Base-by-base conservation (phyloP, 202 grass and related monocot genomes). In the Panicum virgatum region DNA sequence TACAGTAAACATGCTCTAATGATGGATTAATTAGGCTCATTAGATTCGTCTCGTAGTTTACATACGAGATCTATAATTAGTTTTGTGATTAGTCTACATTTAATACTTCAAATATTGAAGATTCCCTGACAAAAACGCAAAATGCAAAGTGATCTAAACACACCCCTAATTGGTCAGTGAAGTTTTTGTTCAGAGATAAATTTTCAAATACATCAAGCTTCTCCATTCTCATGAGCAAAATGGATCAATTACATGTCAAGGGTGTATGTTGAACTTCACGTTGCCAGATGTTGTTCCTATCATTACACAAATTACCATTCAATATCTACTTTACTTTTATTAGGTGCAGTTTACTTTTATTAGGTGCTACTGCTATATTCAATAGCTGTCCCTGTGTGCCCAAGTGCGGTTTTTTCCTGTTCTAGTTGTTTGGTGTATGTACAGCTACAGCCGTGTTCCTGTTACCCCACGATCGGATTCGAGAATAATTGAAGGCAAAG, bases 91-190 rank as follows among this genome's bases (percentile, higher is more conserved):
- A n/a, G n/a, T n/a, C n/a, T n/a, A n/a, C n/a, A n/a, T n/a, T n/a
- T n/a, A n/a, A n/a, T n/a, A n/a, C n/a, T n/a, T n/a, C n/a, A n/a
- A n/a, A n/a, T n/a, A n/a, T n/a, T n/a, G n/a, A n/a, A n/a, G n/a
- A n/a, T n/a, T n/a, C n/a, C n/a, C n/a, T n/a, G n/a, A n/a, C n/a
- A n/a, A n/a, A n/a, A n/a, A n/a, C n/a, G n/a, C n/a, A n/a, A n/a
- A n/a, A n/a, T n/a, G n/a, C n/a, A n/a, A n/a, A n/a, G n/a, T n/a
- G n/a, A n/a, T n/a, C n/a, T n/a, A n/a, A n/a, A n/a, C n/a, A n/a
- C n/a, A n/a, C n/a, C n/a, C n/a, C 43, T 54, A 64, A 50, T 79
- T 44, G 23, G 56, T 56, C 19, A 68, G 78, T 46, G 32, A 44
- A 48, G 11, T 3, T 68, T 50, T 52, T 57, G 22, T 68, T 86